Evolutionary conservation across 768 basidiomycete genomes (phyloP).

Genomic region (Trametes sanguinea): DNA sequence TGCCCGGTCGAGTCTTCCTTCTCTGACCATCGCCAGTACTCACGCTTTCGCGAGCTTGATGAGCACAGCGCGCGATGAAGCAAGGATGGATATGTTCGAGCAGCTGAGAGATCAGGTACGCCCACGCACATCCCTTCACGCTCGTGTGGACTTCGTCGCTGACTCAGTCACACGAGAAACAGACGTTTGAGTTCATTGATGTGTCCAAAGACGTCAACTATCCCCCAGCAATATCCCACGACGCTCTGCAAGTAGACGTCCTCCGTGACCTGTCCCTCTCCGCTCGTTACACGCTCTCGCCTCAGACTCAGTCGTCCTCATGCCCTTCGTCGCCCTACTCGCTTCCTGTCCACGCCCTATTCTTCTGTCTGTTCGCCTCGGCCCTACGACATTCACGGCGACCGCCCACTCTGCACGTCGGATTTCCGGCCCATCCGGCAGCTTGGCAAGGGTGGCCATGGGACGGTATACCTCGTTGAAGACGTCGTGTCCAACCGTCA

Average conservation of each 20-base stretch:
- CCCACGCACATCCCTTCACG: not conserved
- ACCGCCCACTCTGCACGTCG: not conserved
- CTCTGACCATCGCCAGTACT: not conserved
- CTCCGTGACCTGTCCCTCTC: slow-evolving; percentile 2
- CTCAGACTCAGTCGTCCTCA: not conserved
- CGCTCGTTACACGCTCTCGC: slow-evolving; percentile 1
- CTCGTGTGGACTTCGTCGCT: not conserved
- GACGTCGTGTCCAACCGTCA: slow-evolving; percentile 21
- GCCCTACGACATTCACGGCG: not conserved
- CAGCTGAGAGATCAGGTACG: slow-evolving; percentile 11
- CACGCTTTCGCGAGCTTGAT: not conserved
- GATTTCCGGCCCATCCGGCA: slow-evolving; percentile 26
- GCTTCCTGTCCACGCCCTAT: slow-evolving; percentile 7
- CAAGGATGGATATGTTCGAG: slow-evolving; percentile 8
- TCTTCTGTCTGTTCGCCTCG: slow-evolving; percentile 3
- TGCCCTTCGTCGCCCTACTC: slow-evolving; percentile 9
- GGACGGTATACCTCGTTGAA: slow-evolving; percentile 29
- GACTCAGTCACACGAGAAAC: not conserved
- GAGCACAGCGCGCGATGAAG: not conserved
- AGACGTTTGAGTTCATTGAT: slow-evolving; percentile 13
- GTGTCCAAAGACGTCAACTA: slow-evolving; percentile 10
- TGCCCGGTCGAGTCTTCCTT: not conserved
- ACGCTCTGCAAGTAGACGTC: not conserved
- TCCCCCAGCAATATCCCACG: not conserved
- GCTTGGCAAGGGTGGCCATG: slow-evolving; percentile 28